A percentile compares a stretch with the other conserved stretches of the same genome.
These are phyloP conservation scores for Aureobasidium zeae DNA, from an alignment of 2,329 filamentous ascomycete species.

Conservation along the genomic window DNA sequence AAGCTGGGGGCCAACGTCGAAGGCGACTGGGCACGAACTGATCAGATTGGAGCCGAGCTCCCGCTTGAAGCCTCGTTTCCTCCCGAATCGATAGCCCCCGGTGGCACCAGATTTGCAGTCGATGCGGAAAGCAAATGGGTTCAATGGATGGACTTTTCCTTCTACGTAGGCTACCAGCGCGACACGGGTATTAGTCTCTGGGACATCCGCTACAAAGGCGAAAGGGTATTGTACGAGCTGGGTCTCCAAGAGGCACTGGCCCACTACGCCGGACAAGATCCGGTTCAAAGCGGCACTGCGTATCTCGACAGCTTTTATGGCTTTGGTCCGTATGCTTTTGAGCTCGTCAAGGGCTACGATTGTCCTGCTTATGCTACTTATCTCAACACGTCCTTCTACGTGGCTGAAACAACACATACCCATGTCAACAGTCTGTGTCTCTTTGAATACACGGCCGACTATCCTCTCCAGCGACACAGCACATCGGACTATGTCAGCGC, in stretches of 20 bases:
- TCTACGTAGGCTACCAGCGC: slow-evolving; percentile 43
- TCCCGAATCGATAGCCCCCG: slow-evolving; percentile 39
- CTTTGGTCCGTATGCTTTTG: slow-evolving; percentile 39
- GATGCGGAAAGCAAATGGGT: slow-evolving; percentile 39
- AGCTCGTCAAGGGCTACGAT: slow-evolving; percentile 43
- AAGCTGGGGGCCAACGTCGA: slow-evolving; percentile 42
- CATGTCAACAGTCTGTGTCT: slow-evolving; percentile 46
- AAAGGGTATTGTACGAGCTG: slow-evolving; percentile 48
- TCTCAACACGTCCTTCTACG: slow-evolving; percentile 41
- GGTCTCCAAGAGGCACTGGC: slow-evolving; percentile 47
- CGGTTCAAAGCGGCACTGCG: slow-evolving; percentile 36
- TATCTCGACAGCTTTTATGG: slow-evolving; percentile 44
- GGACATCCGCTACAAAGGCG: slow-evolving; percentile 47
- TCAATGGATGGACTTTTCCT: slow-evolving; percentile 44
- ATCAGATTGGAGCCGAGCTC: slow-evolving; percentile 32
- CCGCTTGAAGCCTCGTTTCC: slow-evolving; percentile 46
- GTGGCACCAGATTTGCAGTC: slow-evolving; percentile 35
- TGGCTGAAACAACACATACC: slow-evolving; percentile 35
- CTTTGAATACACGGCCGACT: slow-evolving; percentile 43
- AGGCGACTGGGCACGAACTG: slow-evolving; percentile 39
- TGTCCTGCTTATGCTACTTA: slow-evolving; percentile 45
- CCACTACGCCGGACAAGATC: slow-evolving; percentile 42
- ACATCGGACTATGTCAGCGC: slow-evolving; percentile 33
- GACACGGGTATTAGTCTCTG: slow-evolving; percentile 43
- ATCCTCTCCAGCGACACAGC: slow-evolving; percentile 43